Evolutionary conservation across 805 yeast species (phyloP).

Genomic region (Starmerella scarabaei): DNA sequence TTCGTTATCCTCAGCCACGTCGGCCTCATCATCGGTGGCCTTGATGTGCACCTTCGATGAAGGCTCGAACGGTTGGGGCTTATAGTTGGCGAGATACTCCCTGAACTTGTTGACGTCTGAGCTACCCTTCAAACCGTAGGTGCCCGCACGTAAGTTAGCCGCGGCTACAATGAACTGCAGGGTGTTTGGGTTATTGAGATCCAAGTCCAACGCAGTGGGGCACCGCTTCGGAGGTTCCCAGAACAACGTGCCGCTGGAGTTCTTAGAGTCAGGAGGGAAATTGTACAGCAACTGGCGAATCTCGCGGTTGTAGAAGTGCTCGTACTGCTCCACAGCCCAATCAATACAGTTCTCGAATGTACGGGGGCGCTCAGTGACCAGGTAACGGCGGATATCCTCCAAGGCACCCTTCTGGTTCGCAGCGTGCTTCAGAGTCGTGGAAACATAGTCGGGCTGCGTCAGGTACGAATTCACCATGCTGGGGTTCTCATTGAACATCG

Average conservation of each 20-base stretch:
- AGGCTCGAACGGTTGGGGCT: slow-evolving; percentile 59
- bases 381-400: slow-evolving; percentile 56
- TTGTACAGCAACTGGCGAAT: slow-evolving; percentile 82
- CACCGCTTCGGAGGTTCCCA: slow-evolving; percentile 98
- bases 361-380: slow-evolving; percentile 70
- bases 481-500: slow-evolving; percentile 78
- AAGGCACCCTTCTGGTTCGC: slow-evolving; percentile 82
- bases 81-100: slow-evolving; percentile 39
- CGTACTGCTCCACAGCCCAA: slow-evolving; percentile 91
- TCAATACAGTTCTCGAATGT: slow-evolving; percentile 84
- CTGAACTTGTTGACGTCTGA: slow-evolving; percentile 34
- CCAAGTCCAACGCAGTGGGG: slow-evolving; percentile 73
- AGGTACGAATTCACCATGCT: slow-evolving; percentile 85
- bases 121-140: slow-evolving; percentile 79
- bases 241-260: slow-evolving; percentile 82
- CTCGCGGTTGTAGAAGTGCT: slow-evolving; percentile 70
- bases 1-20: slow-evolving; percentile 31
- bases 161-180: slow-evolving; percentile 73
- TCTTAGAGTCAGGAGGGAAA: slow-evolving; percentile 88
- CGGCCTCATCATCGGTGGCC: slow-evolving; percentile 82
- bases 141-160: slow-evolving; percentile 81
- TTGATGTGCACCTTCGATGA: slow-evolving; percentile 66
- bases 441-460: slow-evolving; percentile 85
- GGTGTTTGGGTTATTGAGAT: slow-evolving; percentile 59
- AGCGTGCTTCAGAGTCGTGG: slow-evolving; percentile 77